Evolutionary conservation across 495 filamentous ascomycete genomes (phyloP).

Genomic region (Neurospora sp.): DNA sequence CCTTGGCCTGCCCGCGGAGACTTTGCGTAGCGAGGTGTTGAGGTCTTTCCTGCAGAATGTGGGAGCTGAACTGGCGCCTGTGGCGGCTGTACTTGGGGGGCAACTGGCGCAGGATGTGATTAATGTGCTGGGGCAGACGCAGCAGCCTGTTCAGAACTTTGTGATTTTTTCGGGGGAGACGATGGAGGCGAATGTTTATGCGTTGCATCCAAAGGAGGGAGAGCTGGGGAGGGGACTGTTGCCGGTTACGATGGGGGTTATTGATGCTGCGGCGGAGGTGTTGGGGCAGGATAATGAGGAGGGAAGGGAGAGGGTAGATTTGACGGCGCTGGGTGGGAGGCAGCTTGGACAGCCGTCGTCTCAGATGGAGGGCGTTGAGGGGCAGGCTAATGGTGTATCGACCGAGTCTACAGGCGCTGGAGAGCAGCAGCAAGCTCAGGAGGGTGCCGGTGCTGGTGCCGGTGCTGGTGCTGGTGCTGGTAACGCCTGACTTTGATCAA

Average conservation of each 20-base stretch:
- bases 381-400: background rate
- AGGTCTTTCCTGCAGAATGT: conserved; percentile 73
- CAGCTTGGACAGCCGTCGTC: background rate
- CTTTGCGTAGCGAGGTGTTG: conserved; percentile 69
- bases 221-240: conserved; percentile 26
- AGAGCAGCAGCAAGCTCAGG: background rate
- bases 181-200: conserved; percentile 66
- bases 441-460: background rate
- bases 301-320: background rate
- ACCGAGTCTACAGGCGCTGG: background rate
- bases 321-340: background rate
- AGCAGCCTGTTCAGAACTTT: conserved; percentile 94
- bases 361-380: background rate
- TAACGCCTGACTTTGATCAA: background rate
- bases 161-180: conserved; percentile 82
- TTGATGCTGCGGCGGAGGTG: background rate
- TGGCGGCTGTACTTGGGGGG: conserved; percentile 82
- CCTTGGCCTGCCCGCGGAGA: conserved; percentile 66
- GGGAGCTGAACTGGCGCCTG: conserved; percentile 71
- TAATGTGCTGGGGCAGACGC: conserved; percentile 78
- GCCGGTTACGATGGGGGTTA: conserved; percentile 4
- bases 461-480: background rate
- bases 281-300: background rate
- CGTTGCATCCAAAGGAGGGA: conserved; percentile 58
- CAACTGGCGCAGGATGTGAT: conserved; percentile 93